These are phyloP conservation scores for Beauveria asiatica DNA, from an alignment of 2,329 filamentous ascomycete genomes.

Conservation along the genomic window DNA sequence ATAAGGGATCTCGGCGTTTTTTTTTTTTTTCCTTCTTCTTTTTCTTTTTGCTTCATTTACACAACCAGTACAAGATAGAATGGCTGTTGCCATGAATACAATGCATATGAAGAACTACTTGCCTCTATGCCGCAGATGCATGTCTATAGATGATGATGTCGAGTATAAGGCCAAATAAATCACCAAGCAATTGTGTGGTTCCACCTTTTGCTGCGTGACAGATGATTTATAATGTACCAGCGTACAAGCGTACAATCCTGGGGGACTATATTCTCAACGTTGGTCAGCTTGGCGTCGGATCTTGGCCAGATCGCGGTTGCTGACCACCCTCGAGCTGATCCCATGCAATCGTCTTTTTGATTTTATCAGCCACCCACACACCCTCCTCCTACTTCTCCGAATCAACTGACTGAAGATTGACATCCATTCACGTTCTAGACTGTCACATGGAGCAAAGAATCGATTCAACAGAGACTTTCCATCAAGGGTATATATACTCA, in stretches of 20 bases:
- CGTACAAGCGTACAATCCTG: too few relatives aligned
- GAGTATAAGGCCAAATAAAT: too few relatives aligned
- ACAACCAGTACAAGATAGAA: constrained; percentile 9
- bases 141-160: too few relatives aligned
- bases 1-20: constrained; percentile 5
- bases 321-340: background rate
- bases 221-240: too few relatives aligned
- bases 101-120: background rate
- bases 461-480: background rate
- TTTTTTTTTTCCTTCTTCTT: background rate
- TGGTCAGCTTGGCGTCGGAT: background rate
- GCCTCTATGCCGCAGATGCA: background rate
- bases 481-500: background rate
- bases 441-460: background rate
- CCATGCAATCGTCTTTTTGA: background rate
- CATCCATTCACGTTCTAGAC: too few relatives aligned
- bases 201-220: too few relatives aligned
- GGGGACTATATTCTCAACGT: too few relatives aligned
- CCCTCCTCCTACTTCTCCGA: background rate
- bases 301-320: background rate
- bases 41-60: constrained; percentile 6
- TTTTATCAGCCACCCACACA: background rate
- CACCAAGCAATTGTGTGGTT: too few relatives aligned
- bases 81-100: constrained; percentile 9
- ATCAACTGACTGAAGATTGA: too few relatives aligned